A percentile compares a stretch with the other conserved stretches of the same genome.
Evolutionary conservation across 306 rosid species (phyloP).

Genomic region (Vicia faba): DNA sequence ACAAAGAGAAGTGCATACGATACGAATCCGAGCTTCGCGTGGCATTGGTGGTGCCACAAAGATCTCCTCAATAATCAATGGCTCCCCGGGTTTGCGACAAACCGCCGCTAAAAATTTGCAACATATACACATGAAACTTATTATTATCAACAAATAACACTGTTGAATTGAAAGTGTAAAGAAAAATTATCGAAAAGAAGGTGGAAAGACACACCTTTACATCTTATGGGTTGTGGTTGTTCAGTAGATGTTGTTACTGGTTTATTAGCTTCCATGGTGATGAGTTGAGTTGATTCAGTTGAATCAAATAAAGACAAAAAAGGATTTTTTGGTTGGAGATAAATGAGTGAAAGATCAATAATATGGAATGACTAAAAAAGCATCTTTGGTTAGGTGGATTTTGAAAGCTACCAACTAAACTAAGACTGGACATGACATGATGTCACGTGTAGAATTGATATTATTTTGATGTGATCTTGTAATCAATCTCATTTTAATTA

Average conservation of each 20-base stretch:
- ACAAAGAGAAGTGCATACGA: slow-evolving; percentile 76
- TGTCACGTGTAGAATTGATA: no score
- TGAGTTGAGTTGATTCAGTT: neutral
- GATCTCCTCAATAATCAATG: slow-evolving; percentile 68
- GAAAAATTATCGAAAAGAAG: neutral
- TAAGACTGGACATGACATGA: no score
- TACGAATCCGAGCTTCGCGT: slow-evolving; percentile 67
- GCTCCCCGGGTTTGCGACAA: slow-evolving; percentile 61
- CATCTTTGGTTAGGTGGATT: no score
- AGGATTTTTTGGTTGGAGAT: neutral
- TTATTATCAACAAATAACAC: no score
- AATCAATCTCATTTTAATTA: no score
- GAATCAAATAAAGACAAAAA: neutral
- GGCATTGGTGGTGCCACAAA: slow-evolving; percentile 82
- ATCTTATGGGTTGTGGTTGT: slow-evolving; percentile 58
- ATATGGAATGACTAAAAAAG: neutral
- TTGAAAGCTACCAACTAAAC: no score
- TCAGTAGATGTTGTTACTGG: slow-evolving; percentile 30
- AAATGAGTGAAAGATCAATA: neutral
- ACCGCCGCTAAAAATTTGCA: slow-evolving; percentile 59
- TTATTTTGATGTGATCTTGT: no score
- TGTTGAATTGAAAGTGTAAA: neutral
- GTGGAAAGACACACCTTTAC: slow-evolving; percentile 57
- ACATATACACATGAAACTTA: neutral
- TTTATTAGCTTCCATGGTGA: slow-evolving; percentile 51